A percentile compares a stretch with the other conserved stretches of the same genome.
phyloP scores from a whole-genome alignment of 192 early-diverging fungal species.

The Rhizophagus clarus region DNA sequence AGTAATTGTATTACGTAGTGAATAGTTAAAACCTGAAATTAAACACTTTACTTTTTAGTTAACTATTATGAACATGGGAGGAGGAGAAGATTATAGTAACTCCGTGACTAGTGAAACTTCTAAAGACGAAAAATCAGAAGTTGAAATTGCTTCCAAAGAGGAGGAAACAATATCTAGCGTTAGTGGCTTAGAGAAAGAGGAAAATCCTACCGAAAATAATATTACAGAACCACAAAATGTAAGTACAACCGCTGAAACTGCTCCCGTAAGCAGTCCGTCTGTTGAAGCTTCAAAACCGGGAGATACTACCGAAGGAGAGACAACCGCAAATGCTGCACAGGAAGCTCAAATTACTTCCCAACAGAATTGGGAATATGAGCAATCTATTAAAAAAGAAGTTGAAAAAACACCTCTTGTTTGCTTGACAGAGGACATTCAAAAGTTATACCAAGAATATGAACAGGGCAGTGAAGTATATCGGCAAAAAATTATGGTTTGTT shows the following conservation, averaged over 20 bases:
- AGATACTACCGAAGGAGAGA: neutral
- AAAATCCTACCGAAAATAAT: neutral
- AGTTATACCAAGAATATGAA: conserved; percentile 54
- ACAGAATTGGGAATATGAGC: conserved; percentile 47
- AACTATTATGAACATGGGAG: neutral
- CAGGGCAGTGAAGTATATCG: conserved; percentile 52
- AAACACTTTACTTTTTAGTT: no score
- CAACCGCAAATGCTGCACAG: neutral
- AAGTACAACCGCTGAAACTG: no score
- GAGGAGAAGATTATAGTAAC: neutral
- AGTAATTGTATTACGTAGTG: no score
- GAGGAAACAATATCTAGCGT: no score
- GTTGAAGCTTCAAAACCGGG: neutral
- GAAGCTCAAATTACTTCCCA: conserved; percentile 23
- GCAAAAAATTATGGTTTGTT: conserved; percentile 53
- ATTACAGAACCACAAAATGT: neutral
- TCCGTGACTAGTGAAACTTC: neutral
- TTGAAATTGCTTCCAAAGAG: no score
- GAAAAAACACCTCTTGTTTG: conserved; percentile 59
- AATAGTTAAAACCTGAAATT: no score
- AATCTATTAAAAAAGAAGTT: conserved; percentile 60
- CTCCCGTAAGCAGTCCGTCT: neutral
- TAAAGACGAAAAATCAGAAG: neutral
- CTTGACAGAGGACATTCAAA: conserved; percentile 42
- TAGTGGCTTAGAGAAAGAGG: neutral